phyloP scores from a whole-genome alignment of 257 asterid genomes.

The Forsythia suspensa region DNA sequence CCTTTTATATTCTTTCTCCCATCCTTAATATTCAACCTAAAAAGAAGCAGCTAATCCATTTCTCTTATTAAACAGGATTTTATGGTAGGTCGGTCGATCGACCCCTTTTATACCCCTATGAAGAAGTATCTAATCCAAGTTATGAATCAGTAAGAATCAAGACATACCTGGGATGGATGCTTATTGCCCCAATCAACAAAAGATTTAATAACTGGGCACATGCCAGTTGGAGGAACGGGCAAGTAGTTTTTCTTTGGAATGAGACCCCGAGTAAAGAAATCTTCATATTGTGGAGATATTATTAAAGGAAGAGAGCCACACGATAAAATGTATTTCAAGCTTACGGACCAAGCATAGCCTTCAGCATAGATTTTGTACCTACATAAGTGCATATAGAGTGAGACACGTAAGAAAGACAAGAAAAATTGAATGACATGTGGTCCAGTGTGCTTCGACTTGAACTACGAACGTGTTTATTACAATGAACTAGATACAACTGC shows the following conservation, averaged over 20 bases:
- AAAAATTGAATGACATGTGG: neutral
- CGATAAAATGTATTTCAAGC: slow-evolving; percentile 69
- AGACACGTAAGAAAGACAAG: neutral
- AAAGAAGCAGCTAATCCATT: neutral
- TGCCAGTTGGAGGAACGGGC: slow-evolving; percentile 38
- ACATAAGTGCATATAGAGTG: slow-evolving; percentile 1
- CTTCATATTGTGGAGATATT: slow-evolving; percentile 52
- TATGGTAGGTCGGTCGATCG: neutral
- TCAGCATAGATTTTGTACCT: slow-evolving; percentile 85
- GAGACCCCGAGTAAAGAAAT: slow-evolving; percentile 68
- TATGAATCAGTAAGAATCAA: neutral
- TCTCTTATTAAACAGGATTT: no score
- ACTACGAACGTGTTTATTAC: no score
- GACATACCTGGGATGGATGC: slow-evolving; percentile 42
- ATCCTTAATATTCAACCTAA: neutral
- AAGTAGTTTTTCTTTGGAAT: slow-evolving; percentile 40
- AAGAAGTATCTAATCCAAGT: neutral
- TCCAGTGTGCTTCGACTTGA: neutral
- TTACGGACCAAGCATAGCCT: slow-evolving; percentile 88
- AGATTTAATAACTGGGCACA: slow-evolving; percentile 49
- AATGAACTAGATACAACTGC: no score
- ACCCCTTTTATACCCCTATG: neutral
- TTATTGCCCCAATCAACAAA: slow-evolving; percentile 72
- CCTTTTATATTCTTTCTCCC: neutral
- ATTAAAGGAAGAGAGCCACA: slow-evolving; percentile 69